phyloP scores from a whole-genome alignment of 495 filamentous ascomycete species.

The Penicillium coffeae region DNA sequence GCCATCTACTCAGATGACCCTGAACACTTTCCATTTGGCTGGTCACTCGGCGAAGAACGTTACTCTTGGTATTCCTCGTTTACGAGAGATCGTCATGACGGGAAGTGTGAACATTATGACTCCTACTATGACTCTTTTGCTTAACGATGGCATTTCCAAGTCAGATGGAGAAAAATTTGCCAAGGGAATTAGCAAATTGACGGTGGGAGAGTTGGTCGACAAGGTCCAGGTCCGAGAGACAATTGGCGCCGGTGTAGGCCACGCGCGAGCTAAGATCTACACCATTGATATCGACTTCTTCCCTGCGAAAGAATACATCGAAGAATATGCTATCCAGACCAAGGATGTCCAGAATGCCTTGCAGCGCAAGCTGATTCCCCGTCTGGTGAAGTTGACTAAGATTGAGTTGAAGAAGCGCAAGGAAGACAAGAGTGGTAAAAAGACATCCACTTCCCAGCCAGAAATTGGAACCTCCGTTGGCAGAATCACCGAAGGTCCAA shows the following conservation, averaged over 20 bases:
- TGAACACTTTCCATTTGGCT: conserved; percentile 99
- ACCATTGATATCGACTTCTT: conserved; percentile 80
- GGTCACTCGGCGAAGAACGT: conserved; percentile 98
- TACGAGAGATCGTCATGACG: conserved; percentile 98
- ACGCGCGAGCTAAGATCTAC: conserved; percentile 74
- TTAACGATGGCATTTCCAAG: conserved; percentile 67
- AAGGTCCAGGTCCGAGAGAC: conserved; percentile 74
- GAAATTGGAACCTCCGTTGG: conserved; percentile 78
- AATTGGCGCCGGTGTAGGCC: conserved; percentile 62
- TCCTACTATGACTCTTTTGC: conserved; percentile 82
- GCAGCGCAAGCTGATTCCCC: conserved; percentile 73
- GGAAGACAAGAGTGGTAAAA: conserved; percentile 57
- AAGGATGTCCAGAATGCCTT: conserved; percentile 72
- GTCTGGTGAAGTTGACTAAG: conserved; percentile 61
- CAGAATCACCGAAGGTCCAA: conserved; percentile 56
- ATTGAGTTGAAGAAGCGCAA: conserved; percentile 76
- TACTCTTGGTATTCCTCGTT: conserved; percentile 93
- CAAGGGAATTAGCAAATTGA: conserved; percentile 87
- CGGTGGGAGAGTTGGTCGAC: conserved; percentile 81
- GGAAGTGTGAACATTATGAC: conserved; percentile 84
- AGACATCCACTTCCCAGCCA: conserved; percentile 64
- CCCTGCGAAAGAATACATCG: conserved; percentile 72
- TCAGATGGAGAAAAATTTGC: conserved; percentile 74
- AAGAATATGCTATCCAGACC: conserved; percentile 77
- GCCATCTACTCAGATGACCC: conserved; percentile 98